phyloP scores from a whole-genome alignment of 1,284 basidiomycete species.

The Trametes sp. region DNA sequence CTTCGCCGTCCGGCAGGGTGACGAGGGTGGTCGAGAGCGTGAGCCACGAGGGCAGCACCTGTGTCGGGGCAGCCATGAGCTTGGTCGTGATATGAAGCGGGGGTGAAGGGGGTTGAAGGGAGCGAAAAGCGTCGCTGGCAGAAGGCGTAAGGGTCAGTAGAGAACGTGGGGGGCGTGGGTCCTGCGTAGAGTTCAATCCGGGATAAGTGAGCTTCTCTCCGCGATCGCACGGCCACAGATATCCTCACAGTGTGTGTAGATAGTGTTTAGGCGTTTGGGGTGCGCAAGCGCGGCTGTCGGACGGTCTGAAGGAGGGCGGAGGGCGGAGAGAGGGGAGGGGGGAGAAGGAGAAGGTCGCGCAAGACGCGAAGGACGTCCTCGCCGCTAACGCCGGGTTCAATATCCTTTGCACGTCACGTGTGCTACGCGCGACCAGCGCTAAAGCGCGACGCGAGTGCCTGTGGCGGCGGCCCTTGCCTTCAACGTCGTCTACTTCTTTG shows the following conservation, averaged over 20 bases:
- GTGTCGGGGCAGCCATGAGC: constrained; percentile 65
- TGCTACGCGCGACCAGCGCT: neutral
- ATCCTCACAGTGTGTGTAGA: constrained; percentile 14
- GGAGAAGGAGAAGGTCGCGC: constrained; percentile 8
- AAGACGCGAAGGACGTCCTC: constrained; percentile 6
- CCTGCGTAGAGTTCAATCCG: constrained; percentile 8
- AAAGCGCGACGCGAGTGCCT: neutral
- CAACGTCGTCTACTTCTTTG: no score
- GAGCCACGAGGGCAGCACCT: constrained; percentile 71
- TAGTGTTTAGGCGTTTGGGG: neutral
- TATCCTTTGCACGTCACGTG: constrained; percentile 15
- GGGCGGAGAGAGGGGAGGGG: constrained; percentile 1
- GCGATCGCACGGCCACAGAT: constrained; percentile 12
- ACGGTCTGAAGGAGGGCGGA: constrained; percentile 9
- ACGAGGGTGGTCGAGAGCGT: constrained; percentile 58
- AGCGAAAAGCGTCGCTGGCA: constrained; percentile 23
- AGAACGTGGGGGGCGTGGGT: constrained; percentile 40
- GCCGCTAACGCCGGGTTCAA: constrained; percentile 22
- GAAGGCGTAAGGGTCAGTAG: constrained; percentile 37
- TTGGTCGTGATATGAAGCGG: constrained; percentile 13
- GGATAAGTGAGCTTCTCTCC: constrained; percentile 20
- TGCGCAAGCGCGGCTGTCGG: constrained; percentile 14
- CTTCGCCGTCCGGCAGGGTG: constrained; percentile 57
- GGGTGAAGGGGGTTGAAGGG: constrained; percentile 15
- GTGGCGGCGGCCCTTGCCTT: neutral